These are phyloP conservation scores for Microcyclospora tardicrescens DNA, from an alignment of 2,329 filamentous ascomycete species.

Conservation along the genomic window DNA sequence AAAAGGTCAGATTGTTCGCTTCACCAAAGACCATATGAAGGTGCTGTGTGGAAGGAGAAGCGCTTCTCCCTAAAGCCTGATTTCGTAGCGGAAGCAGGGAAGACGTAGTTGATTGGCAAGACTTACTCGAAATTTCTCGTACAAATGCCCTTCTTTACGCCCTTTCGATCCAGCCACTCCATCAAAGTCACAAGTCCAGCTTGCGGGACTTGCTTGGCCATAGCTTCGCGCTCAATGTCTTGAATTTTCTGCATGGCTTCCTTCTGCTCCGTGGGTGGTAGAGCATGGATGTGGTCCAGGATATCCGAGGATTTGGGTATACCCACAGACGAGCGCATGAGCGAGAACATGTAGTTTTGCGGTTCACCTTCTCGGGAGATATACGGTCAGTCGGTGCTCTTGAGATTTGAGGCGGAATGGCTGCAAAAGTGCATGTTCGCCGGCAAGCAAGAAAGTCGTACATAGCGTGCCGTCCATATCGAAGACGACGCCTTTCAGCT, in stretches of 20 bases:
- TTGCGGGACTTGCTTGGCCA: constrained; percentile 68
- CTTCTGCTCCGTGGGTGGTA: constrained; percentile 45
- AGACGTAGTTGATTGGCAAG: background rate
- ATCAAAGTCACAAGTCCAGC: constrained; percentile 67
- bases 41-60: background rate
- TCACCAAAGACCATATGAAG: background rate
- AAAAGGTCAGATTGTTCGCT: background rate
- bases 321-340: constrained; percentile 65
- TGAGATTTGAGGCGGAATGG: background rate
- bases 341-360: constrained; percentile 87
- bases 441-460: constrained; percentile 25
- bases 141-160: constrained; percentile 70
- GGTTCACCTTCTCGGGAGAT: constrained; percentile 49
- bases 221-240: constrained; percentile 66
- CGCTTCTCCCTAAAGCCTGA: too few relatives aligned
- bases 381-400: background rate
- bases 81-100: background rate
- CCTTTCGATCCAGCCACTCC: constrained; percentile 59
- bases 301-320: constrained; percentile 70
- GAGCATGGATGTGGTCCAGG: constrained; percentile 69
- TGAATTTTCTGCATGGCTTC: constrained; percentile 62
- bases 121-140: constrained; percentile 78
- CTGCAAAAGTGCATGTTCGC: background rate
- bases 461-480: constrained; percentile 94
- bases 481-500: constrained; percentile 56